A percentile compares a stretch with the other conserved stretches of the same genome.
phyloP scores from a whole-genome alignment of 495 filamentous ascomycete genomes.

The Neurospora sp. region DNA sequence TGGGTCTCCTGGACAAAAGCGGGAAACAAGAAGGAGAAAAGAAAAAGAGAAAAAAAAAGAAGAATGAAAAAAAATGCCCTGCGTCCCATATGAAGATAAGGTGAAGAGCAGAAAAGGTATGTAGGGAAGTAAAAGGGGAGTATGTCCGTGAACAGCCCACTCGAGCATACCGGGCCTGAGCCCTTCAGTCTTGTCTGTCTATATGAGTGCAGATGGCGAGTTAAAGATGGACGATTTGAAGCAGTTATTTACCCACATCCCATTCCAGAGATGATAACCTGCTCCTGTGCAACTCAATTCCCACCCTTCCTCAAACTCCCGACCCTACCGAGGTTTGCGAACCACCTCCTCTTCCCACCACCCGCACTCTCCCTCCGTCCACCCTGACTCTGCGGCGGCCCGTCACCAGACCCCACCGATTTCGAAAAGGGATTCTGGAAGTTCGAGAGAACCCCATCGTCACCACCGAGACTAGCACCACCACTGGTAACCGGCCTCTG shows the following conservation, averaged over 20 bases:
- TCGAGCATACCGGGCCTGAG: neutral
- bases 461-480: neutral
- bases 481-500: neutral
- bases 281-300: neutral
- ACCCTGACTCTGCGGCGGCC: neutral
- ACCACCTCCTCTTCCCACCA: slow-evolving; percentile 27
- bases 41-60: too few relatives aligned
- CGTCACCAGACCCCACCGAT: neutral
- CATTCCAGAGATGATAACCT: neutral
- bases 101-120: neutral
- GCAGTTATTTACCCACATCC: neutral
- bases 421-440: neutral
- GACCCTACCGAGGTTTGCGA: slow-evolving; percentile 22
- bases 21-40: too few relatives aligned
- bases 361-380: neutral
- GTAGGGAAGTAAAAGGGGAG: neutral
- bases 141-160: neutral
- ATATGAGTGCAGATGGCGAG: neutral
- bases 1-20: neutral
- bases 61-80: neutral
- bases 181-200: neutral
- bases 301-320: slow-evolving; percentile 22
- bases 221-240: neutral
- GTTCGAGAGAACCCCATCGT: neutral
- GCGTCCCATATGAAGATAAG: neutral